A percentile compares a stretch with the other conserved stretches of the same genome.
These are phyloP conservation scores for Micractinium conductrix DNA, from an alignment of 139 green algal genomes.

Conservation along the genomic window DNA sequence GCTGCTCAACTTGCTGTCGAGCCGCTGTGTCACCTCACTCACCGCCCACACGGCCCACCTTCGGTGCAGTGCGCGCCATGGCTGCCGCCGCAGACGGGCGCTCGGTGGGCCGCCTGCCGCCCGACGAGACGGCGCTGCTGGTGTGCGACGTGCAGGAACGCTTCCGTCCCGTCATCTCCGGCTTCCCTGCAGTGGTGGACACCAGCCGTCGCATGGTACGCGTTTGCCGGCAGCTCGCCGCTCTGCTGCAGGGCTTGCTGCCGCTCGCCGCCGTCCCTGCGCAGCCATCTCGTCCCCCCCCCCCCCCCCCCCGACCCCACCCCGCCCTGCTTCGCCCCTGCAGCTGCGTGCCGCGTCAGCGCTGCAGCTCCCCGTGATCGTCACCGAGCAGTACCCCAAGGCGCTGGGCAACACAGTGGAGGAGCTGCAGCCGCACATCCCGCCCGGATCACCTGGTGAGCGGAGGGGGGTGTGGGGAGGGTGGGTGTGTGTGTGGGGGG, in stretches of 20 bases:
- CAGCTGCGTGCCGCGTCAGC: slow-evolving; percentile 62
- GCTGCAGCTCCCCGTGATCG: slow-evolving; percentile 75
- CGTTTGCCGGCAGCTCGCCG: too few species aligned
- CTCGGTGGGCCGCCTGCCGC: slow-evolving; percentile 51
- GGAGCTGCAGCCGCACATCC: slow-evolving; percentile 68
- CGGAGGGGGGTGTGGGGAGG: too few species aligned
- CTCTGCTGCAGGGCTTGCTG: too few species aligned
- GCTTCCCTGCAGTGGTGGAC: slow-evolving; percentile 71
- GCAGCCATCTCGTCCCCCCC: background rate
- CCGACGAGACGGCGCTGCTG: slow-evolving; percentile 61
- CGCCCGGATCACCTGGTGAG: slow-evolving; percentile 1
- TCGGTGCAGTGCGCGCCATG: slow-evolving; percentile 33
- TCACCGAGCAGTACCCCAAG: slow-evolving; percentile 91
- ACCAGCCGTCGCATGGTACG: slow-evolving; percentile 63
- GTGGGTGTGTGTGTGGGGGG: too few species aligned
- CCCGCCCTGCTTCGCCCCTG: background rate
- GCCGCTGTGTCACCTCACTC: too few species aligned
- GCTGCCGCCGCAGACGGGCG: slow-evolving; percentile 10
- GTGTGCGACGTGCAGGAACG: slow-evolving; percentile 85
- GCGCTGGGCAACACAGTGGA: slow-evolving; percentile 76
- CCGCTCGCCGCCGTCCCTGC: background rate
- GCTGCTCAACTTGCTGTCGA: too few species aligned
- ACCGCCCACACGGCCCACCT: background rate
- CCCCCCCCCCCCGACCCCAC: background rate
- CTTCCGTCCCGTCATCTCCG: slow-evolving; percentile 71